Base-by-base conservation (phyloP, 1,284 basidiomycete species). In the Wolfiporia cocos region DNA sequence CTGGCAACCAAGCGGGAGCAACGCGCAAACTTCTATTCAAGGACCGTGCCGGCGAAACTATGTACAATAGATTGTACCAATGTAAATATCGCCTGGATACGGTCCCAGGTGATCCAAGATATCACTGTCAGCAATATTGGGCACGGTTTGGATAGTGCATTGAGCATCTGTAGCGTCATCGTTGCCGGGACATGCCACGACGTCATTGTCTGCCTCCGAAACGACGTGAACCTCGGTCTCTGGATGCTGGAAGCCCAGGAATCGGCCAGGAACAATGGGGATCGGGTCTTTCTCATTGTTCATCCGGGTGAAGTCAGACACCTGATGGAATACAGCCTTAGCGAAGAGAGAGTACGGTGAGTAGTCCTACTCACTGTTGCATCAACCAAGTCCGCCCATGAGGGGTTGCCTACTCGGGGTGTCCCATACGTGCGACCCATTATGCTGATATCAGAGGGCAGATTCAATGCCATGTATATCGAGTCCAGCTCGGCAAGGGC, bases 31-130 rank as follows among this genome's bases (percentile, higher is more conserved):
- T n/a, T n/a, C n/a, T n/a, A n/a, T n/a, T n/a, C n/a, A n/a, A n/a
- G n/a, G n/a, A n/a, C n/a, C n/a, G n/a, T n/a, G n/a, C n/a, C n/a
- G n/a, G n/a, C n/a, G n/a, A 37, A 24, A 20, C 54, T 42, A 59
- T 7, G 49, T 57, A 55, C 73, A 78, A 49, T 63, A 74, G 18
- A 69, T 61, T 3, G 71, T 71, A 23, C 76, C 74, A 32, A 78
- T 69, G 44, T 53, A 64, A 41, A 76, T 69, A 22, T 15, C 36
- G 15, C 73, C 74, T 44, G 74, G 67, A 50, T 78, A 78, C 2
- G 74, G 74, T 1, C 76, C 74, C 43, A 77, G 51, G 55, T 79
- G 76, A 50, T 78, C 48, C 5, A 71, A 41, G 43, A 75, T 61
- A 43, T 73, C 53, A 14, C 72, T 67, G 3, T 51, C 53, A 3